A percentile compares a stretch with the other conserved stretches of the same genome.
These are phyloP conservation scores for Ajuga reptans DNA, from an alignment of 305 asterid genomes.

Conservation along the genomic window DNA sequence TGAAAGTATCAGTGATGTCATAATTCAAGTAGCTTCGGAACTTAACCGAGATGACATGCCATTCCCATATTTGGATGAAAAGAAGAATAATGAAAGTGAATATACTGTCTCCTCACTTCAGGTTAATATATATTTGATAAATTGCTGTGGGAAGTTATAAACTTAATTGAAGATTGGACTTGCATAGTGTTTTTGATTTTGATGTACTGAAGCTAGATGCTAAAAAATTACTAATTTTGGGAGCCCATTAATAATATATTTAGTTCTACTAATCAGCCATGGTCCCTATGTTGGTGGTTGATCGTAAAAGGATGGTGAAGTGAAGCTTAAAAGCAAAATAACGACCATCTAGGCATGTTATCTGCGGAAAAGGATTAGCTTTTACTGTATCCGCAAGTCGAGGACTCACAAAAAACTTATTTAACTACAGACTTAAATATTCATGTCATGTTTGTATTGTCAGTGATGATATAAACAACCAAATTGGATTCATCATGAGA, in stretches of 20 bases:
- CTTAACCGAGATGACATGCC: neutral
- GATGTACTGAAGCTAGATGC: neutral
- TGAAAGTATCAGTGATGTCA: neutral
- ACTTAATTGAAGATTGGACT: neutral
- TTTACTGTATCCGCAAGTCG: neutral
- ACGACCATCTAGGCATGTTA: neutral
- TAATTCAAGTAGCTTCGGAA: slow-evolving; percentile 5
- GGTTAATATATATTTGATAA: neutral
- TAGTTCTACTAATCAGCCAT: neutral
- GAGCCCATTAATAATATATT: neutral
- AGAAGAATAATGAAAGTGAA: neutral
- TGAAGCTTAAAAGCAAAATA: neutral
- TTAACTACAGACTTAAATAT: neutral
- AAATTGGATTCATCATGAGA: neutral
- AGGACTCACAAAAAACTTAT: neutral
- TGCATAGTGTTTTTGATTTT: neutral
- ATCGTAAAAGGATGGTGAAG: neutral
- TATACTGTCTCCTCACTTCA: neutral
- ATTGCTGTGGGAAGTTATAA: neutral
- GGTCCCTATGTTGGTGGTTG: neutral
- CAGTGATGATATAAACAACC: neutral
- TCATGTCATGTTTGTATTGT: neutral
- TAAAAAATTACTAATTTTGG: neutral
- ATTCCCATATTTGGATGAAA: neutral
- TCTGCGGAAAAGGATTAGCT: neutral